These are phyloP conservation scores for Danielia oregonensis DNA, from an alignment of 805 yeast species.

Conservation along the genomic window DNA sequence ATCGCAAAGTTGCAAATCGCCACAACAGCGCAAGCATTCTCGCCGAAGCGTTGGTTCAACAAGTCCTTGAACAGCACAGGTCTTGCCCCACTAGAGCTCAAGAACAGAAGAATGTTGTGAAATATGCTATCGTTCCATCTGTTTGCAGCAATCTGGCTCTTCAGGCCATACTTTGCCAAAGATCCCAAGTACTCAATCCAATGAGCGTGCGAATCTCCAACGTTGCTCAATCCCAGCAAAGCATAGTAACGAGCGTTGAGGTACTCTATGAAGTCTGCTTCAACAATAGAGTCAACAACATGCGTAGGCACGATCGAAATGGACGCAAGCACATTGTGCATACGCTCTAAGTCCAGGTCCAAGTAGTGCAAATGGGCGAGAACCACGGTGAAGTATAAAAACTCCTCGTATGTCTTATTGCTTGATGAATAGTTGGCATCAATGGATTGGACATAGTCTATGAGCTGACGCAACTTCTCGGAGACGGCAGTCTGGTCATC, in stretches of 20 bases:
- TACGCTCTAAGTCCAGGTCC: constrained; percentile 20
- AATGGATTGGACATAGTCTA: constrained; percentile 23
- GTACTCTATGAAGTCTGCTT: constrained; percentile 25
- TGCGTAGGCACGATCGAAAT: constrained; percentile 6
- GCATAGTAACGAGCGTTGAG: constrained; percentile 32
- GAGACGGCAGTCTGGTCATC: constrained; percentile 7
- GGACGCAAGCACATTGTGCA: constrained; percentile 14
- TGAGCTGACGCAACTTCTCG: constrained; percentile 24
- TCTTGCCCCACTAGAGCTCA: constrained; percentile 16
- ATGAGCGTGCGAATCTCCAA: constrained; percentile 14
- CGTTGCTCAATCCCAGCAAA: constrained; percentile 25
- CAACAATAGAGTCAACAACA: constrained; percentile 2
- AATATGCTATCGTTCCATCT: constrained; percentile 32
- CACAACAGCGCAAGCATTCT: constrained; percentile 23
- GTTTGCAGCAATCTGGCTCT: constrained; percentile 31
- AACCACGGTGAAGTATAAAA: constrained; percentile 27
- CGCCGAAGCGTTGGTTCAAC: constrained; percentile 16
- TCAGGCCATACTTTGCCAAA: constrained; percentile 15
- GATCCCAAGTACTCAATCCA: constrained; percentile 29
- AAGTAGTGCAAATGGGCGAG: constrained; percentile 34
- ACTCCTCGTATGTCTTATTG: constrained; percentile 25
- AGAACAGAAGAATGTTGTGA: constrained; percentile 14
- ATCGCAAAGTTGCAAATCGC: constrained; percentile 26
- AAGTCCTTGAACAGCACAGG: constrained; percentile 17
- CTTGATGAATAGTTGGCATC: constrained; percentile 22